Conservation (phyloP, 2,329 filamentous ascomycete species). For the Sporothrix mexicana region DNA sequence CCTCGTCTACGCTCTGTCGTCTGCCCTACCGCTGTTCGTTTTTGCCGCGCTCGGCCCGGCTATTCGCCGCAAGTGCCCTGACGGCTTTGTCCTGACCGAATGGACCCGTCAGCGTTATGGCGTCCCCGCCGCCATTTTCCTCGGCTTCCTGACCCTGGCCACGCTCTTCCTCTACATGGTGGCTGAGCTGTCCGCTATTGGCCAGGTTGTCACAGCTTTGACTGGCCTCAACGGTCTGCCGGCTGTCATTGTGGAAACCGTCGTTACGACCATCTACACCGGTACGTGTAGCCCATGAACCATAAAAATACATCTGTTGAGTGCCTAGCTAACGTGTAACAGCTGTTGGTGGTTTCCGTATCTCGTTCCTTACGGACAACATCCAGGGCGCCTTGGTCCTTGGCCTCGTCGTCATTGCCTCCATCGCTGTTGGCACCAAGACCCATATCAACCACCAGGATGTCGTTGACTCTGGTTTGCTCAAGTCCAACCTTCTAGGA, state of each 20-base stretch:
- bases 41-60: constrained; percentile 78
- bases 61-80: constrained; percentile 78
- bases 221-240: constrained; percentile 77
- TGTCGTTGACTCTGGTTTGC: constrained; percentile 70
- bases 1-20: constrained; percentile 75
- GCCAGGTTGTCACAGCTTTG: constrained; percentile 76
- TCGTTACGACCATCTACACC: constrained; percentile 82
- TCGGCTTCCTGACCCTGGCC: constrained; percentile 78
- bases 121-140: constrained; percentile 68
- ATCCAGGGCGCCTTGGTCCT: constrained; percentile 81
- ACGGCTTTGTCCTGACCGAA: constrained; percentile 83
- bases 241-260: constrained; percentile 76
- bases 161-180: constrained; percentile 90
- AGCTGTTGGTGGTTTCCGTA: constrained; percentile 81
- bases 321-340: no score
- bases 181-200: constrained; percentile 78
- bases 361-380: constrained; percentile 84
- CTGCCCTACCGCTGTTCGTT: constrained; percentile 72
- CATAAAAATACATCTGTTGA: background rate
- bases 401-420: constrained; percentile 74
- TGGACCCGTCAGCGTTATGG: constrained; percentile 85
- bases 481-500: constrained; percentile 72
- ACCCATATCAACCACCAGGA: constrained; percentile 72
- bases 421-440: constrained; percentile 77
- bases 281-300: constrained; percentile 56